Conservation (phyloP, 371 early-diverging fungal genomes). For the Thermomucor indicae-seudaticae region DNA sequence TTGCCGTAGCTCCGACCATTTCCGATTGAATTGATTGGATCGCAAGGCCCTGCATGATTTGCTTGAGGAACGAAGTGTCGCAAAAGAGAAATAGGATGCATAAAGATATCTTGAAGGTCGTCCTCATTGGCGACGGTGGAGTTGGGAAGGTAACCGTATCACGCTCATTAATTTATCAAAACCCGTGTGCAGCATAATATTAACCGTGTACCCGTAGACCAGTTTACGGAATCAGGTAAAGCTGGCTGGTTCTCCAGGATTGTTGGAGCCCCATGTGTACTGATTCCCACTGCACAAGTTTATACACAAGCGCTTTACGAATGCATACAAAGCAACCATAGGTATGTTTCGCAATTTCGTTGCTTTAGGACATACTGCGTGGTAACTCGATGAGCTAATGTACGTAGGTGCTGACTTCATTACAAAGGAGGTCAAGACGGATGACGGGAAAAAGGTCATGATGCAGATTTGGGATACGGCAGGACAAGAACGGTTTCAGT, state of each 20-base stretch:
- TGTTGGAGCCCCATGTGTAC: not conserved
- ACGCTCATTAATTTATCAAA: no score
- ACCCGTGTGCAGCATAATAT: no score
- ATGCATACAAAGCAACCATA: constrained; percentile 97
- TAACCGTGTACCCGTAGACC: constrained; percentile 26
- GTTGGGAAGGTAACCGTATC: constrained; percentile 77
- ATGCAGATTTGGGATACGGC: constrained; percentile 88
- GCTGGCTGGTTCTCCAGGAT: not conserved
- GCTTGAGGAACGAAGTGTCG: no score
- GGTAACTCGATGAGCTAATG: not conserved
- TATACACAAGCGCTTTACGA: constrained; percentile 89
- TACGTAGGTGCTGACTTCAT: constrained; percentile 81
- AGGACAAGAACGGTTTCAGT: constrained; percentile 80
- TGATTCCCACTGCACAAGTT: no score
- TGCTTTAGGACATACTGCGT: not conserved
- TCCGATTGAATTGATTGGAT: no score
- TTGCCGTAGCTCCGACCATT: no score
- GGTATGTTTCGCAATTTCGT: constrained; percentile 43
- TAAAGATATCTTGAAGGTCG: constrained; percentile 64
- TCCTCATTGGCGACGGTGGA: constrained; percentile 80
- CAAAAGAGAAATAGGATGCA: no score
- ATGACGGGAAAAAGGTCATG: constrained; percentile 71
- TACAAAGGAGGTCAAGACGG: constrained; percentile 81
- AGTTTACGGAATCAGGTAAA: constrained; percentile 55
- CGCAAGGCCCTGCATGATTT: no score